phyloP scores from a whole-genome alignment of 1,284 basidiomycete genomes.

The Rhodotorula sp. region DNA sequence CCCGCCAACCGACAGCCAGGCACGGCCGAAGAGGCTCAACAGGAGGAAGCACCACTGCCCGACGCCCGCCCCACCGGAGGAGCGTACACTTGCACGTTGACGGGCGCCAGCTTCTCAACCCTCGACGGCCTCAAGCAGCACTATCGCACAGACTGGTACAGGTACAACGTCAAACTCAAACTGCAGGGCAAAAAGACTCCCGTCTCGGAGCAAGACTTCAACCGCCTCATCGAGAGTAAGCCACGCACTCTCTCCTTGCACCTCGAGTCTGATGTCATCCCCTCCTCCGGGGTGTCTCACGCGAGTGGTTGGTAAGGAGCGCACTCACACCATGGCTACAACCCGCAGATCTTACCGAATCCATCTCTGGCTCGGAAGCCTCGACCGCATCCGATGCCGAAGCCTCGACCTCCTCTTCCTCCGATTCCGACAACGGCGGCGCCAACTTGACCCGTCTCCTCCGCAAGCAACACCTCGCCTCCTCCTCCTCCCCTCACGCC shows the following conservation, averaged over 20 bases:
- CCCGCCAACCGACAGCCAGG: conserved; percentile 4
- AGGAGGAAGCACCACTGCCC: neutral
- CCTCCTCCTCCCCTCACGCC: conserved; percentile 47
- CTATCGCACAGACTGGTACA: conserved; percentile 95
- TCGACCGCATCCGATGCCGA: neutral
- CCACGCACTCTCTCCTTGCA: neutral
- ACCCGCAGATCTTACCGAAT: conserved; percentile 61
- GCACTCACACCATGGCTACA: neutral
- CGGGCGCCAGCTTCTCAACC: conserved; percentile 64
- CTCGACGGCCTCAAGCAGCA: conserved; percentile 82
- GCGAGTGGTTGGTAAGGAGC: too few species aligned
- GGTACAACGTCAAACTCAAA: conserved; percentile 89
- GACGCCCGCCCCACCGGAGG: conserved; percentile 1
- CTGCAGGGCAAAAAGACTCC: conserved; percentile 58
- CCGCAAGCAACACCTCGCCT: conserved; percentile 58
- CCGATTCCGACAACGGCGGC: neutral
- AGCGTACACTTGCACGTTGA: conserved; percentile 39
- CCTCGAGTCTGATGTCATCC: neutral
- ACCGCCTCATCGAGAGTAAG: conserved; percentile 74
- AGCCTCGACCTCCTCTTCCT: neutral
- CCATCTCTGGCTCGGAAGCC: conserved; percentile 63
- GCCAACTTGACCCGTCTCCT: conserved; percentile 60
- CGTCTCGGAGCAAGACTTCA: conserved; percentile 70
- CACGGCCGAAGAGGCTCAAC: too few species aligned
- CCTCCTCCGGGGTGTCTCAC: neutral